phyloP scores from a whole-genome alignment of 2,329 filamentous ascomycete genomes.

The Chaetomiaceae sp. region DNA sequence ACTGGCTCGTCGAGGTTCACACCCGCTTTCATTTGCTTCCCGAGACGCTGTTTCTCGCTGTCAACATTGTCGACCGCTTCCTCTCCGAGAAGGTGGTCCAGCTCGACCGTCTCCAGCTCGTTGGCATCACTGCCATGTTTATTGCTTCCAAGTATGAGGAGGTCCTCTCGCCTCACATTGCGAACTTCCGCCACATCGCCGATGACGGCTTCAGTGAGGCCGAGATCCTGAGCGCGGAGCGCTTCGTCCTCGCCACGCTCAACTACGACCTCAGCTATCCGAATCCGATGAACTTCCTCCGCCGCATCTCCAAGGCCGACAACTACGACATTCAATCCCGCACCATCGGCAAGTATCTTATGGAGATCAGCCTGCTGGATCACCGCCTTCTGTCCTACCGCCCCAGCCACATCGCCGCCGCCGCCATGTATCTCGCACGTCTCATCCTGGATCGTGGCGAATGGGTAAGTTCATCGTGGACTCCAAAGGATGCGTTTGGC shows the following conservation, averaged over 20 bases:
- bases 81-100: conserved; percentile 92
- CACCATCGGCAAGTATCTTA: conserved; percentile 93
- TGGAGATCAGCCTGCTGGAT: conserved; percentile 94
- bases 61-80: conserved; percentile 98
- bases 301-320: conserved; percentile 97
- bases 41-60: conserved; percentile 90
- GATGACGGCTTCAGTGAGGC: conserved; percentile 93
- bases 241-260: conserved; percentile 82
- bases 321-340: conserved; percentile 98
- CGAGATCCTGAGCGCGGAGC: conserved; percentile 95
- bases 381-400: conserved; percentile 87
- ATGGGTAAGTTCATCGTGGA: conserved; percentile 61
- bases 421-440: conserved; percentile 90
- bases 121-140: conserved; percentile 98
- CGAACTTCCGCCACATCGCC: conserved; percentile 94
- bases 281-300: conserved; percentile 99
- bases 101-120: conserved; percentile 90
- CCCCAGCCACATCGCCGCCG: conserved; percentile 84
- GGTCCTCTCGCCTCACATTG: conserved; percentile 90
- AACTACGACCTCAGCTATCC: conserved; percentile 98
- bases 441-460: conserved; percentile 83
- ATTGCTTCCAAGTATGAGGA: conserved; percentile 99
- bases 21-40: conserved; percentile 92
- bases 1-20: conserved; percentile 98
- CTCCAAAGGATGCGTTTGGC: not conserved